Conservation (phyloP, 1,284 basidiomycete genomes). For the Veloboletus limbatus region DNA sequence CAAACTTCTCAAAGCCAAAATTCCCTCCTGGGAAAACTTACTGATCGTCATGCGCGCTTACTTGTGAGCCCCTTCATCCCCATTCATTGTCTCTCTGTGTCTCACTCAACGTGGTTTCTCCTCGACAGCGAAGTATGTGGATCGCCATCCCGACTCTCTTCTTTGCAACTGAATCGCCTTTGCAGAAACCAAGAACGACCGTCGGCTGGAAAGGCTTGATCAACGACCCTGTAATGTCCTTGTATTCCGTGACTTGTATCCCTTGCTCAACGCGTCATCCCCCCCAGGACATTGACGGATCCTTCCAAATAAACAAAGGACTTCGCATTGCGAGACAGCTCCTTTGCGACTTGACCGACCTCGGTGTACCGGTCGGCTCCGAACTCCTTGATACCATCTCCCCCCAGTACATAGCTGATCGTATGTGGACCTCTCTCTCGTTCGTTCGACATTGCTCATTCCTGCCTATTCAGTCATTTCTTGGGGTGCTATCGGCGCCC, state of each 20-base stretch:
- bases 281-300: slow-evolving; percentile 76
- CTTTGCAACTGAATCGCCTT: slow-evolving; percentile 8
- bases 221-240: slow-evolving; percentile 65
- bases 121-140: slow-evolving; percentile 47
- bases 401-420: slow-evolving; percentile 77
- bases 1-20: slow-evolving; percentile 65
- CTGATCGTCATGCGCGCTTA: slow-evolving; percentile 96
- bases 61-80: slow-evolving; percentile 62
- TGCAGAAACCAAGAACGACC: slow-evolving; percentile 82
- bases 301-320: slow-evolving; percentile 97
- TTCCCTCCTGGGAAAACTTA: slow-evolving; percentile 72
- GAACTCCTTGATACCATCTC: slow-evolving; percentile 96
- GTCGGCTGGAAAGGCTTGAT: slow-evolving; percentile 89
- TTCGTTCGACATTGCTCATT: background rate
- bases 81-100: background rate
- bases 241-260: rapidly evolving
- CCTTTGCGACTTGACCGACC: slow-evolving; percentile 84
- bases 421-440: slow-evolving; percentile 35
- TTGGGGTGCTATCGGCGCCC: slow-evolving; percentile 97
- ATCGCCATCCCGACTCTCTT: background rate
- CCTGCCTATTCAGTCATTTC: slow-evolving; percentile 58
- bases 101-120: slow-evolving; percentile 1
- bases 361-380: slow-evolving; percentile 90
- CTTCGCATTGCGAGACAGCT: slow-evolving; percentile 84
- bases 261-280: background rate